A percentile compares a stretch with the other conserved stretches of the same genome.
Evolutionary conservation across 345 rosid genomes (phyloP).

Genomic region (Mangifera indica): DNA sequence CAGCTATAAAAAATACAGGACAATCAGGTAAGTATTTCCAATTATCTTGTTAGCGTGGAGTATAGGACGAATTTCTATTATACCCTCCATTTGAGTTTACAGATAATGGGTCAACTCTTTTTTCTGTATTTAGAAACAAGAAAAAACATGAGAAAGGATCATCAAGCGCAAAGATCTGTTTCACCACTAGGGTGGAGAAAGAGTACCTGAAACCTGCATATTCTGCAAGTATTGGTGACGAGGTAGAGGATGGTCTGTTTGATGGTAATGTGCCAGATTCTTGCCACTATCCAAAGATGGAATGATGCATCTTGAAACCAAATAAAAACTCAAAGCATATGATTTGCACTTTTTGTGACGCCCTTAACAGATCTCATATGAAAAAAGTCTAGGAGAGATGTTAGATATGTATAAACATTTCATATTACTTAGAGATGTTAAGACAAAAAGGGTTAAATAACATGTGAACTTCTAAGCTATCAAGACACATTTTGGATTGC

Average conservation of each 20-base stretch:
- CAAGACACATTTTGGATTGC: too few species aligned
- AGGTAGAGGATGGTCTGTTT: constrained; percentile 90
- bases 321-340: not conserved
- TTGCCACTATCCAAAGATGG: not conserved
- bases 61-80: not conserved
- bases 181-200: constrained; percentile 82
- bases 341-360: not conserved
- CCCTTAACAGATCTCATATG: too few species aligned
- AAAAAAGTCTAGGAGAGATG: too few species aligned
- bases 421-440: too few species aligned
- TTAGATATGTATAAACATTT: too few species aligned
- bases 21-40: constrained; percentile 53
- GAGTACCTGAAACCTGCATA: constrained; percentile 82
- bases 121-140: constrained; percentile 55
- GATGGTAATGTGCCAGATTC: constrained; percentile 55
- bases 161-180: constrained; percentile 50
- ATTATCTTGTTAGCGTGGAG: not conserved
- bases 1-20: constrained; percentile 67
- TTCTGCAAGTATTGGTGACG: constrained; percentile 79
- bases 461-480: too few species aligned
- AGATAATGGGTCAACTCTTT: not conserved
- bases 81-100: not conserved
- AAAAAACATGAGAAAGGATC: constrained; percentile 49
- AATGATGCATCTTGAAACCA: not conserved
- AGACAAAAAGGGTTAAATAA: too few species aligned